Base-by-base conservation (phyloP, 371 early-diverging fungal genomes). In the Umbelopsis sp. region DNA sequence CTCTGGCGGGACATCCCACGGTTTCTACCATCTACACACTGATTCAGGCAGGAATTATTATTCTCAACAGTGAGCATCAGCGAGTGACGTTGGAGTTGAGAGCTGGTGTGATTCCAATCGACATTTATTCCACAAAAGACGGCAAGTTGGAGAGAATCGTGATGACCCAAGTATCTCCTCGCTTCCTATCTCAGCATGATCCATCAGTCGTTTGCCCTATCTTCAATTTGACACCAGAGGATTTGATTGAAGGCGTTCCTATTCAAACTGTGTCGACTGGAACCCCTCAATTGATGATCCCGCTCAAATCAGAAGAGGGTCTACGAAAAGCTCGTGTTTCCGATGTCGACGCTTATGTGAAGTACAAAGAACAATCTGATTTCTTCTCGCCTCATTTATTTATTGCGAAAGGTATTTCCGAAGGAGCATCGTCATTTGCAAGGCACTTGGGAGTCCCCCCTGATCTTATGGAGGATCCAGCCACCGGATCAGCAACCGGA, bases 191-290 rank as follows among this genome's bases (percentile, higher is more conserved):
- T 35, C 3, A 22, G 0, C 66, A 66, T 50, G 66, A 66, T 25
- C 66, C 66, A 32, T 12, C 51, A 12, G 52, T 51, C 10, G 16
- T 66, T 38, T 51, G 48, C 50, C 50, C 50, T 12, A 6, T 66
- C 10, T 66, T 66, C 50, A 51, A 51, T 32, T 32, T 66, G 24
- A 37, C 44, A 18, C 29, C 38, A 1, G 50, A 50, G 1, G 66
- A 66, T 18, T 20, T 66, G n/a, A 5, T 66, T 4, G 50, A 48
- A 38, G 66, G 50, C 18, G 32, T 35, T 25, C 66, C 66, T 44
- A 66, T 66, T 20, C 66, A 66, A 66, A 66, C 66, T 4, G 52
- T 66, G 16, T 66, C 66, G 25, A 66, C 66, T 4, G 66, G 66
- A 10, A 66, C 66, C 4, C 66, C 66, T 4, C 66, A 66, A 18